Evolutionary conservation across 2,329 filamentous ascomycete species (phyloP).

Genomic region (Elsinoe fawcettii): DNA sequence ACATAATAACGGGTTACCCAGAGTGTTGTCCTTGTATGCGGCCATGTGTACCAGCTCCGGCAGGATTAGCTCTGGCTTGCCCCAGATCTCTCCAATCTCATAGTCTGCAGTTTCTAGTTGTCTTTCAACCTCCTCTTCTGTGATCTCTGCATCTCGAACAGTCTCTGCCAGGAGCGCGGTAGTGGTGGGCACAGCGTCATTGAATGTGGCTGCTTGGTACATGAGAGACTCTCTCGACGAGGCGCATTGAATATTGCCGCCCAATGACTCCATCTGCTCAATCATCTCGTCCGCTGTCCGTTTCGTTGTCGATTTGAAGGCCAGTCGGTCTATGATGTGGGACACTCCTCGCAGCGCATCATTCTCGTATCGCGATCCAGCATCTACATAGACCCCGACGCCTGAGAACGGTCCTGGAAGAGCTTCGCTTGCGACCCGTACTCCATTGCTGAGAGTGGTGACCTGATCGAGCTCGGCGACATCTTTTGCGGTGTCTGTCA

Average conservation of each 20-base stretch:
- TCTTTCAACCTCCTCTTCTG: constrained; percentile 74
- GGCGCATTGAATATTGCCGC: constrained; percentile 94
- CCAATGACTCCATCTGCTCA: constrained; percentile 76
- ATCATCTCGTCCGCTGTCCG: constrained; percentile 76
- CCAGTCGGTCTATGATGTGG: constrained; percentile 90
- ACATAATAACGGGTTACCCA: constrained; percentile 88
- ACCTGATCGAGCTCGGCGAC: constrained; percentile 80
- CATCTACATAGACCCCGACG: constrained; percentile 91
- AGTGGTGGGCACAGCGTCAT: constrained; percentile 76
- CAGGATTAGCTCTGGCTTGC: constrained; percentile 89
- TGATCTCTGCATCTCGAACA: constrained; percentile 76
- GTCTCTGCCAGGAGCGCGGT: constrained; percentile 85
- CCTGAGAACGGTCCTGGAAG: constrained; percentile 91
- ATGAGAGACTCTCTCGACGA: constrained; percentile 93
- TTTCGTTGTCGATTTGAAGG: constrained; percentile 77
- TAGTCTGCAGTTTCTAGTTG: constrained; percentile 90
- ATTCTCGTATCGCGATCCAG: constrained; percentile 89
- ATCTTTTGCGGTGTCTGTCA: constrained; percentile 39
- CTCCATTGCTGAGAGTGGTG: constrained; percentile 81
- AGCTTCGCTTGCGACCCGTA: constrained; percentile 90
- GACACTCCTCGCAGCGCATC: constrained; percentile 77
- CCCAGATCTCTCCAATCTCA: constrained; percentile 96
- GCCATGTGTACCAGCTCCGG: constrained; percentile 93
- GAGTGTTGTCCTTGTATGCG: constrained; percentile 89
- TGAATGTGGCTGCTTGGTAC: constrained; percentile 98